These are phyloP conservation scores for Phialophora chinensis DNA, from an alignment of 2,329 filamentous ascomycete species.

Conservation along the genomic window DNA sequence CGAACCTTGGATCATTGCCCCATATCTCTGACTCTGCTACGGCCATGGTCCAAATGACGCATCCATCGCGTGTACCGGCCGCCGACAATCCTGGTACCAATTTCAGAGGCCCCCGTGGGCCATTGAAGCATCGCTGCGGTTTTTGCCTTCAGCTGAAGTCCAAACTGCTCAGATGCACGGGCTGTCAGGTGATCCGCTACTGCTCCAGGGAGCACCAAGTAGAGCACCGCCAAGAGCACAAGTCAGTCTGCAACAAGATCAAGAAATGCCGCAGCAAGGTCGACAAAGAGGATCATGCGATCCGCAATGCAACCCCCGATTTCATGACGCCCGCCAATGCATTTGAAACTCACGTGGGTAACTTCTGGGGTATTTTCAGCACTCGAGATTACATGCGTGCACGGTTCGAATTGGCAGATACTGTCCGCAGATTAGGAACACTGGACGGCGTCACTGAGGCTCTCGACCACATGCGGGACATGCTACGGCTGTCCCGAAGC, in stretches of 20 bases:
- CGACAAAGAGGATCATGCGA: slow-evolving; percentile 46
- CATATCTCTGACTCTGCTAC: too few species aligned
- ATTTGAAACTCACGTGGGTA: slow-evolving; percentile 50
- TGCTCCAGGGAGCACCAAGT: slow-evolving; percentile 55
- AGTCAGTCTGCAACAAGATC: slow-evolving; percentile 49
- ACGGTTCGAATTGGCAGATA: slow-evolving; percentile 44
- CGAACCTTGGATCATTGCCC: too few species aligned
- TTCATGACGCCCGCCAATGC: slow-evolving; percentile 41
- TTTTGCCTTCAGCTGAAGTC: slow-evolving; percentile 38
- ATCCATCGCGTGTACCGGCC: not conserved
- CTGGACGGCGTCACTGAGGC: slow-evolving; percentile 46
- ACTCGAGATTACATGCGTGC: slow-evolving; percentile 56
- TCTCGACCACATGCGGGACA: slow-evolving; percentile 51
- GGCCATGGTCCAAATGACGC: not conserved
- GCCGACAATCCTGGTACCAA: not conserved
- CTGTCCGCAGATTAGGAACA: slow-evolving; percentile 45
- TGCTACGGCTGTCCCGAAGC: slow-evolving; percentile 53
- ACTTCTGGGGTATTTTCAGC: slow-evolving; percentile 51
- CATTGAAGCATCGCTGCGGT: slow-evolving; percentile 37
- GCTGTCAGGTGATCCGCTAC: slow-evolving; percentile 54
- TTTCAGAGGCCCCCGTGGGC: slow-evolving; percentile 19
- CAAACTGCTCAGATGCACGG: slow-evolving; percentile 49
- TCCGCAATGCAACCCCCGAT: slow-evolving; percentile 46
- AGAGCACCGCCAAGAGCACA: slow-evolving; percentile 48
- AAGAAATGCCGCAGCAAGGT: slow-evolving; percentile 43